Conservation (phyloP, 495 filamentous ascomycete species). For the Penicillium atrosanguineum region DNA sequence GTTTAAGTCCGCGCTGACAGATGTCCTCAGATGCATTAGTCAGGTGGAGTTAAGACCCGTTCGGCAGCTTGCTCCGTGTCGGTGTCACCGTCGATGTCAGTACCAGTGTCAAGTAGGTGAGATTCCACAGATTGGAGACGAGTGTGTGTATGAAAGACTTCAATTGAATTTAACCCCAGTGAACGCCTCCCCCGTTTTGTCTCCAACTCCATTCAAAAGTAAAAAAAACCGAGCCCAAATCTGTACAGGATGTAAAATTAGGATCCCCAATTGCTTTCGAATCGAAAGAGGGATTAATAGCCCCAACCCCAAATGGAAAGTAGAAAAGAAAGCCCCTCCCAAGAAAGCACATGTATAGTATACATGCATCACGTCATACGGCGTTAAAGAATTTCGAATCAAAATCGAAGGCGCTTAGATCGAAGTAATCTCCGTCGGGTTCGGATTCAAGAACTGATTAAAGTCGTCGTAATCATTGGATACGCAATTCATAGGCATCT, state of each 20-base stretch:
- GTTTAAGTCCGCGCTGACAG: conserved; percentile 15
- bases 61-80: conserved; percentile 14
- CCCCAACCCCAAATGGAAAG: conserved; percentile 9
- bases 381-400: conserved; percentile 19
- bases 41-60: conserved; percentile 8
- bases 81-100: background rate
- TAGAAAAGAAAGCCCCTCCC: conserved; percentile 5
- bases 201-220: conserved; percentile 5
- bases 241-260: conserved; percentile 25
- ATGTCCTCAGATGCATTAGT: conserved; percentile 17
- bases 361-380: conserved; percentile 42
- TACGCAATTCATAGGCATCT: conserved; percentile 40
- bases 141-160: background rate
- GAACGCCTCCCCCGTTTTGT: conserved; percentile 4
- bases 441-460: conserved; percentile 45
- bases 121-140: background rate
- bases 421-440: conserved; percentile 43
- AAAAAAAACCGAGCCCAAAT: conserved; percentile 13
- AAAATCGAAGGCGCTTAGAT: conserved; percentile 20
- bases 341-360: conserved; percentile 31
- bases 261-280: conserved; percentile 15
- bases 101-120: background rate
- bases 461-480: conserved; percentile 43
- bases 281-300: conserved; percentile 15
- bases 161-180: background rate